These are phyloP conservation scores for Naegleria gruberi DNA, from an alignment of 208 protist genomes.

Conservation along the genomic window DNA sequence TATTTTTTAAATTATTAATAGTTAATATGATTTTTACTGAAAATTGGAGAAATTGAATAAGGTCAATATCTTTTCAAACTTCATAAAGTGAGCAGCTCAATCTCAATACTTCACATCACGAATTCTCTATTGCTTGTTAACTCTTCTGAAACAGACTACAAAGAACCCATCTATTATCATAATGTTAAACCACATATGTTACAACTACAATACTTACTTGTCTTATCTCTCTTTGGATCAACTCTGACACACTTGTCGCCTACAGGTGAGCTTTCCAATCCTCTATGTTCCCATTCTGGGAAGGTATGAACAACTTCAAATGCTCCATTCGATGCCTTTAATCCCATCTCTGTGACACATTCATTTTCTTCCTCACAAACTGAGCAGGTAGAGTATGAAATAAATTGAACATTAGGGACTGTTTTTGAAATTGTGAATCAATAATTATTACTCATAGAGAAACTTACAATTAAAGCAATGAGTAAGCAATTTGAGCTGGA, in stretches of 20 bases:
- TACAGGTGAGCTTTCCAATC: background rate
- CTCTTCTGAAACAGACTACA: background rate
- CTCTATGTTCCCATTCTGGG: background rate
- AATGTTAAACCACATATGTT: too few relatives aligned
- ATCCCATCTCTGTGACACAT: conserved; percentile 48
- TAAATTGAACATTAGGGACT: conserved; percentile 67
- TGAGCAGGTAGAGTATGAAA: conserved; percentile 81
- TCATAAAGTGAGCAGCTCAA: too few relatives aligned
- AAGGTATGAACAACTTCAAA: background rate
- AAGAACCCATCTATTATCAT: background rate
- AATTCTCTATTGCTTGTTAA: too few relatives aligned
- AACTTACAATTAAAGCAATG: conserved; percentile 53
- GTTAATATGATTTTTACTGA: too few relatives aligned
- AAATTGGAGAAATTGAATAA: too few relatives aligned
- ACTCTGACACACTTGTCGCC: background rate
- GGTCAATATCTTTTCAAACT: too few relatives aligned
- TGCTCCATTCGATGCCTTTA: background rate
- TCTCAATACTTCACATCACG: too few relatives aligned
- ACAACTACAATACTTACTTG: background rate
- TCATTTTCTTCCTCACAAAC: conserved; percentile 77
- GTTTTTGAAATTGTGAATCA: conserved; percentile 1
- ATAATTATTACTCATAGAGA: background rate
- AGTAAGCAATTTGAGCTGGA: conserved; percentile 71
- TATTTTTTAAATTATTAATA: too few relatives aligned
- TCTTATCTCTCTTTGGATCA: background rate